A percentile compares a stretch with the other conserved stretches of the same genome.
Conservation (phyloP, 371 early-diverging fungal species). For the Rhizopus delemar region DNA sequence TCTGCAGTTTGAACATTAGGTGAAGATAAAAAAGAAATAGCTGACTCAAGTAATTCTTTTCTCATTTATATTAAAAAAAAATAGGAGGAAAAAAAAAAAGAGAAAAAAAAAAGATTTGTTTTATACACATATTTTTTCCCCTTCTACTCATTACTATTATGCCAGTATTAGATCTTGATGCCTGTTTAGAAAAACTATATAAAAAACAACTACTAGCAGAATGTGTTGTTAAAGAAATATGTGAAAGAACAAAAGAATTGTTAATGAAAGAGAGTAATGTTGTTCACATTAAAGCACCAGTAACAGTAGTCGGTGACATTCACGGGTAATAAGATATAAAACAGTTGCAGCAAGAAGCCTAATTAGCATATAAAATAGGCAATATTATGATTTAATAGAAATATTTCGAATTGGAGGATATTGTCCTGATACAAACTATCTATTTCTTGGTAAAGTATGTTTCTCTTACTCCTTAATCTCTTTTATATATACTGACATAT, state of each 20-base stretch:
- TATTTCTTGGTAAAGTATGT: conserved; percentile 79
- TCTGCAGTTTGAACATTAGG: conserved; percentile 56
- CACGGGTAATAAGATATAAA: conserved; percentile 71
- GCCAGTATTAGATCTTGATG: conserved; percentile 70
- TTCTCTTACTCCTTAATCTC: no score
- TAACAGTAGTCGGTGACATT: conserved; percentile 95
- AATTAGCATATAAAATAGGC: conserved; percentile 53
- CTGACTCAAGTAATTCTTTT: conserved; percentile 54
- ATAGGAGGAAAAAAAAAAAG: neutral
- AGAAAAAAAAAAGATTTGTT: conserved; percentile 2
- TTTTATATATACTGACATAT: no score
- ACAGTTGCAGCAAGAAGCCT: neutral
- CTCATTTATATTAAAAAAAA: conserved; percentile 23
- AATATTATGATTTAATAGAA: conserved; percentile 94
- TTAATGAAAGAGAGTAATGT: conserved; percentile 92
- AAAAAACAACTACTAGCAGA: conserved; percentile 84
- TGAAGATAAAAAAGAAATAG: conserved; percentile 57
- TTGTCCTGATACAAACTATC: conserved; percentile 91
- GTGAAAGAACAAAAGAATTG: conserved; percentile 85
- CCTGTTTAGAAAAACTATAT: conserved; percentile 69
- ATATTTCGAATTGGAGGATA: conserved; percentile 94
- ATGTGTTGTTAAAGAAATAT: conserved; percentile 83
- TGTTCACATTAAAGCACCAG: conserved; percentile 82
- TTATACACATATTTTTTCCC: no score
- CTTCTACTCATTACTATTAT: conserved; percentile 3